These are phyloP conservation scores for Phytophthora vignae DNA, from an alignment of 352 stramenopile genomes.

Conservation along the genomic window DNA sequence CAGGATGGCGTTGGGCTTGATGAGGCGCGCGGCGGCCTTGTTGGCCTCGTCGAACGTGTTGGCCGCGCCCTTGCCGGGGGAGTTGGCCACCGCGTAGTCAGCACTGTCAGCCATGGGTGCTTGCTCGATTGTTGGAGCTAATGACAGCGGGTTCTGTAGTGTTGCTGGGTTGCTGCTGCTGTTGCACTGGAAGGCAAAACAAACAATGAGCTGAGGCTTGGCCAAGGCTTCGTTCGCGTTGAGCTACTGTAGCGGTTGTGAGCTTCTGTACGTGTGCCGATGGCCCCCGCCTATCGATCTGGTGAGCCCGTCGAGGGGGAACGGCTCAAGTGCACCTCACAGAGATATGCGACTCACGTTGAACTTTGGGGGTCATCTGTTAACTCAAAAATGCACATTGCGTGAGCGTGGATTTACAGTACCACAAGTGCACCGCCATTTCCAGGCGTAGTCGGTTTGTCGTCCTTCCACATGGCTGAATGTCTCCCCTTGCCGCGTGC, in stretches of 20 bases:
- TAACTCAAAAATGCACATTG: neutral
- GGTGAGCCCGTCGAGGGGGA: neutral
- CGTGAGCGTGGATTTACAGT: conserved; percentile 7
- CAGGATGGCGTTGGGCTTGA: no score
- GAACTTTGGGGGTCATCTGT: conserved; percentile 12
- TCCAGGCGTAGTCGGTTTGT: conserved; percentile 10
- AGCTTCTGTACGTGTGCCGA: neutral
- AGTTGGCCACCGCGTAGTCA: conserved; percentile 16
- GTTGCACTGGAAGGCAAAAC: neutral
- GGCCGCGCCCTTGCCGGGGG: neutral
- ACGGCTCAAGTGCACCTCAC: neutral
- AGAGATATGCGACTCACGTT: conserved; percentile 5
- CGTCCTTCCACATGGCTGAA: neutral
- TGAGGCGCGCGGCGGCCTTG: no score
- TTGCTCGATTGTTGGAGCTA: neutral
- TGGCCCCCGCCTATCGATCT: neutral
- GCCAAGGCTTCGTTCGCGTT: neutral
- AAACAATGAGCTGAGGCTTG: neutral
- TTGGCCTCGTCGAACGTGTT: neutral
- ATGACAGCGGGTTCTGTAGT: neutral
- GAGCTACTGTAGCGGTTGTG: neutral
- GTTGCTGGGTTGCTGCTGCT: neutral
- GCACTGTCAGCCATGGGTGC: conserved; percentile 14
- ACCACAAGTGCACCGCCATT: neutral
- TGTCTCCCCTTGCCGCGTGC: neutral